A percentile compares a stretch with the other conserved stretches of the same genome.
Conservation (phyloP, 768 basidiomycete genomes). For the Leccinum uliginosum region DNA sequence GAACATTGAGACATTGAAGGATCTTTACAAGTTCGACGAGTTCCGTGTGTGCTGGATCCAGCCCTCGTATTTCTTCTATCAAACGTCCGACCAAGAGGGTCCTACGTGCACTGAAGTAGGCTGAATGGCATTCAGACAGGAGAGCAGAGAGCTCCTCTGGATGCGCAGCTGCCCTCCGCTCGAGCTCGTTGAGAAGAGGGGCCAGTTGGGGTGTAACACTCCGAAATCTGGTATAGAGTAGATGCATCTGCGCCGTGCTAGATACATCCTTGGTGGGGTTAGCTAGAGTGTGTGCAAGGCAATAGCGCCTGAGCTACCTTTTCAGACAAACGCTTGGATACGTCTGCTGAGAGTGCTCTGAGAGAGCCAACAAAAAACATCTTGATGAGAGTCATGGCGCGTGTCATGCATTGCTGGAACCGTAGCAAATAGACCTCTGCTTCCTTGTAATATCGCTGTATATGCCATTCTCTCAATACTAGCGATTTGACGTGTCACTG, state of each 20-base stretch:
- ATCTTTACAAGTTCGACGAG: slow-evolving; percentile 81
- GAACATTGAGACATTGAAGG: not conserved
- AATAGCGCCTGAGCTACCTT: slow-evolving; percentile 43
- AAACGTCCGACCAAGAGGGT: slow-evolving; percentile 68
- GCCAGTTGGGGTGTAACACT: slow-evolving; percentile 66
- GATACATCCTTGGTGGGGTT: slow-evolving; percentile 59
- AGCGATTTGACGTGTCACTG: not conserved
- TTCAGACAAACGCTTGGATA: slow-evolving; percentile 69
- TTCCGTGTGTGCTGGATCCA: slow-evolving; percentile 77
- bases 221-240: slow-evolving; percentile 87
- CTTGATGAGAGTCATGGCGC: slow-evolving; percentile 96
- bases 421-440: slow-evolving; percentile 92
- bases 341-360: slow-evolving; percentile 71
- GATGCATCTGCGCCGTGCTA: slow-evolving; percentile 71
- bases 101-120: slow-evolving; percentile 77
- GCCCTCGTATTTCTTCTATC: slow-evolving; percentile 73
- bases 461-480: slow-evolving; percentile 1
- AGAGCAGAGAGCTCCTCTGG: slow-evolving; percentile 83
- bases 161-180: slow-evolving; percentile 67
- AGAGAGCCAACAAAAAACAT: slow-evolving; percentile 93
- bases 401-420: slow-evolving; percentile 97
- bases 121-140: slow-evolving; percentile 79
- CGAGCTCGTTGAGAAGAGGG: slow-evolving; percentile 81
- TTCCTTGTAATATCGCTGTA: slow-evolving; percentile 85
- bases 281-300: not conserved